Conservation (phyloP, 805 yeast genomes). For the Lipomyces oligophaga region DNA sequence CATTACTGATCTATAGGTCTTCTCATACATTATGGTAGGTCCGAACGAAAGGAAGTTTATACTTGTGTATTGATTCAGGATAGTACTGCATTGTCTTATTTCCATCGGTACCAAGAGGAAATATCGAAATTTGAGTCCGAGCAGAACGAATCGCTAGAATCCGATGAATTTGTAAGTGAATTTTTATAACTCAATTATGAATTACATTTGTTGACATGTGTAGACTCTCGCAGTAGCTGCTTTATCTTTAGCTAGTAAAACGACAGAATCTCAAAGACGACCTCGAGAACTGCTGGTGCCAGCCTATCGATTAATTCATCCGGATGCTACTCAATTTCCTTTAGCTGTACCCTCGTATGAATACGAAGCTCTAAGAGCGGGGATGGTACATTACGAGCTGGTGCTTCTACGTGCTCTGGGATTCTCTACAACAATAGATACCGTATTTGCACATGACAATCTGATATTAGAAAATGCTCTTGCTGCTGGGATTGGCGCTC, state of each 20-base stretch:
- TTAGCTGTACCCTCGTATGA: constrained; percentile 13
- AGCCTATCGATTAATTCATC: constrained; percentile 18
- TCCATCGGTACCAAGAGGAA: constrained; percentile 6
- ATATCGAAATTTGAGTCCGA: too few relatives aligned
- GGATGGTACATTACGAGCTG: constrained; percentile 15
- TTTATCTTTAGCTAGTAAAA: constrained; percentile 21
- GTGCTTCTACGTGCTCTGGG: constrained; percentile 15
- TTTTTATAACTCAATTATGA: too few relatives aligned
- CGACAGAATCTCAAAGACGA: constrained; percentile 22
- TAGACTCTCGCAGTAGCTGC: constrained; percentile 14
- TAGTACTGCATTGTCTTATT: constrained; percentile 8
- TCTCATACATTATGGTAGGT: constrained; percentile 7
- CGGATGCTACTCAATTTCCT: background rate
- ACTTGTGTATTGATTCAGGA: too few relatives aligned
- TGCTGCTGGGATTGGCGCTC: constrained; percentile 2
- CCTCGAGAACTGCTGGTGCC: constrained; percentile 23
- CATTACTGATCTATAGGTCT: constrained; percentile 1
- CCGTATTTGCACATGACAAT: constrained; percentile 4
- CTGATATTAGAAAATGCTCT: constrained; percentile 9
- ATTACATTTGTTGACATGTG: too few relatives aligned
- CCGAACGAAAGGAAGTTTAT: too few relatives aligned
- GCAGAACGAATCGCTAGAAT: too few relatives aligned
- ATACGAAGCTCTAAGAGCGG: constrained; percentile 21
- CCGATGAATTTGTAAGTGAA: too few relatives aligned
- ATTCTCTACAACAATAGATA: constrained; percentile 1